Base-by-base conservation (phyloP, 176 grass and related monocot genomes). In the Musa troglodytarum region DNA sequence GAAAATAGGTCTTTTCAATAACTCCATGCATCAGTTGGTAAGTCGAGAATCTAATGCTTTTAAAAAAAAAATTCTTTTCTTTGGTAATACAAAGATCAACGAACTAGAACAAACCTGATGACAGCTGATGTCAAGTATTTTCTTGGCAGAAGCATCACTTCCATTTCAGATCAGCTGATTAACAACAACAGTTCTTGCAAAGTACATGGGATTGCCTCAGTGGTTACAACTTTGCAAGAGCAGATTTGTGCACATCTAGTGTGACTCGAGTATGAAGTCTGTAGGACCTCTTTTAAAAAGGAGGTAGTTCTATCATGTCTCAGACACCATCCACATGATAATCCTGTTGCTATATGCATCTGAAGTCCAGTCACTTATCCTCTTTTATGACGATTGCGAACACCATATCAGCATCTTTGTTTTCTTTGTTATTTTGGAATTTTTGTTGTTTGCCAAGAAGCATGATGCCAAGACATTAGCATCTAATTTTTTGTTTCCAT, bases 21-120 rank as follows among this genome's bases (percentile, higher is more conserved):
- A 77, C 71, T 86, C 83, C 17, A 34, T 94, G 65, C 82, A 95
- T 76, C 87, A 99, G 88, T 80, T 88, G 79, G 96, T 99, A 87
- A 88, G 82, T 74, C 28, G 0, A 43, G 34, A 43, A 43, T 43
- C 4, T 6, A 80, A 26, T 57, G 16, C 9, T 68, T 20, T 62
- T 52, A n/a, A n/a, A n/a, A n/a, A n/a, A 22, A 29, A 28, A 20
- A 22, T 61, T 49, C n/a, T 19, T 56, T 70, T 64, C 59, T 10
- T 19, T 49, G 50, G 24, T 13, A 63, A 51, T 52, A 51, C 11
- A 21, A 10, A 69, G 43, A 52, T 54, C 23, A 76, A 80, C 76
- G 25, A 51, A 62, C 34, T 66, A 53, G 65, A 82, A 57, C 3
- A 62, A 7, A 49, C 15, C 25, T 80, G 50, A 61, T 73, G 15